Base-by-base conservation (phyloP, 768 basidiomycete genomes). In the Rhodocollybia butyracea region DNA sequence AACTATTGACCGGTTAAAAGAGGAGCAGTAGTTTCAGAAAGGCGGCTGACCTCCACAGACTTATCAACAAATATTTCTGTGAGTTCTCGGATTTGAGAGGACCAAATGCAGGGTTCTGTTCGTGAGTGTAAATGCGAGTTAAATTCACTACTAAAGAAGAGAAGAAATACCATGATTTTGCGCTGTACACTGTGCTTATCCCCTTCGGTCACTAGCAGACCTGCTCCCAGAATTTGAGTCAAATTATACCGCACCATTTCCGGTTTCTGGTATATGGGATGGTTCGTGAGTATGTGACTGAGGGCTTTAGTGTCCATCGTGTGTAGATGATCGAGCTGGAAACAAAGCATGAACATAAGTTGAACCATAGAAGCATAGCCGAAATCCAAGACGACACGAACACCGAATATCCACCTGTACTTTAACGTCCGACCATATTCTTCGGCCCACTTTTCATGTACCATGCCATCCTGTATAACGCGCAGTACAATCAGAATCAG, bases 301-400 rank as follows among this genome's bases (percentile, higher is more conserved):
- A 91, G 36, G 0, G 87, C 88, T 26, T 80, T 79, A 0, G 80
- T 70, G 61, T 91, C 90, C 50, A 74, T 65, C 0, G 85, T 88
- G 64, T 76, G 76, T 10, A 89, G 65, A 6, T 78, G 74, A 26
- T 67, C 51, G 7, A 50, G 41, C 72, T 75, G n/a, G n/a, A n/a
- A n/a, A n/a, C n/a, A n/a, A 46, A 12, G 27, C 22, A 39, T 31
- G 48, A 5, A 15, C 22, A 13, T 22, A 15, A 34, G 21, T 12
- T 7, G 31, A n/a, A n/a, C n/a, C n/a, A 21, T 22, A 24, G 3
- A 24, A 21, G 15, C 30, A 31, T 21, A 31, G 12, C 12, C 8
- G 10, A 34, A 27, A n/a, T 30, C 39, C n/a, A 59, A n/a, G n/a
- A n/a, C n/a, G n/a, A n/a, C n/a, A n/a, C 70, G 6, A 31, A 76